Conservation (phyloP, 2,329 filamentous ascomycete genomes). For the Stachybotrys echinatus region DNA sequence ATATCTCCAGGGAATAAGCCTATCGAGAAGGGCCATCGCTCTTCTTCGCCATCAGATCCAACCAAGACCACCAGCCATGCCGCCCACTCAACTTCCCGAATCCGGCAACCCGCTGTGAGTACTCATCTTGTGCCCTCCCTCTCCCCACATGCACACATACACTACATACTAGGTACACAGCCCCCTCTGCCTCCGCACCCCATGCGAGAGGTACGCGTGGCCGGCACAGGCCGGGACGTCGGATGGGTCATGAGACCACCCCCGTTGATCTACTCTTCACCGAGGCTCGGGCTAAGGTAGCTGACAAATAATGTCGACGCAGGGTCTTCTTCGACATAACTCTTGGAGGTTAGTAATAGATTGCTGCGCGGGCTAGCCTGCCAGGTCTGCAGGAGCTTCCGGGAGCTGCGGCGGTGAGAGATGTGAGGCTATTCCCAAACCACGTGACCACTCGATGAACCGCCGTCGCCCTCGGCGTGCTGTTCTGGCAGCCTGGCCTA, state of each 20-base stretch:
- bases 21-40: too few species aligned
- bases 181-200: neutral
- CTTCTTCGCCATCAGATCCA: too few species aligned
- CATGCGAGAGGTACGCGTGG: too few species aligned
- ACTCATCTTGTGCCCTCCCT: neutral
- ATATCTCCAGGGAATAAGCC: neutral
- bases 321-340: constrained; percentile 74
- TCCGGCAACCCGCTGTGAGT: constrained; percentile 44
- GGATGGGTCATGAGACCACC: neutral
- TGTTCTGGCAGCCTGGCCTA: neutral
- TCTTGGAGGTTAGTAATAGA: constrained; percentile 58
- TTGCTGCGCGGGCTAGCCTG: too few species aligned
- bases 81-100: constrained; percentile 39
- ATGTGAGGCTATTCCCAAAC: constrained; percentile 1
- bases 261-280: neutral
- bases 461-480: neutral
- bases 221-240: neutral
- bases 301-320: neutral
- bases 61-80: constrained; percentile 25
- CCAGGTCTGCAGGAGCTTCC: too few species aligned
- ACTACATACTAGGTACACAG: too few species aligned
- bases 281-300: constrained; percentile 4
- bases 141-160: neutral
- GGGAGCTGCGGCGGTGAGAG: too few species aligned
- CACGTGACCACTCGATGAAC: neutral